These are phyloP conservation scores for Larix sibirica DNA, from an alignment of 83 land plant species.

Conservation along the genomic window DNA sequence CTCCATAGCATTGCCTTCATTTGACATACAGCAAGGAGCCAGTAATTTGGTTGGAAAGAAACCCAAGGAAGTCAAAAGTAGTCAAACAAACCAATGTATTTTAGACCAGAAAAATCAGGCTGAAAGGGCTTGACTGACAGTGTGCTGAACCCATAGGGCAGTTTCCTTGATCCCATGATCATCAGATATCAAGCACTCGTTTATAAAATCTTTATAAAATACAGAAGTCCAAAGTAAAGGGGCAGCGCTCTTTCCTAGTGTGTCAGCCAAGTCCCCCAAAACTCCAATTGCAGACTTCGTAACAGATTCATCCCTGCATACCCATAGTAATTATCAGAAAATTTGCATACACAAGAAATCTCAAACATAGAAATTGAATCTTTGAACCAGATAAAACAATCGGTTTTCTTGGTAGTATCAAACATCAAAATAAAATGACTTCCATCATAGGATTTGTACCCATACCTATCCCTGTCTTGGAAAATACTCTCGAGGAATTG, in stretches of 20 bases:
- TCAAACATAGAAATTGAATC: neutral
- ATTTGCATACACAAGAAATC: neutral
- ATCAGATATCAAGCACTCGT: slow-evolving; percentile 83
- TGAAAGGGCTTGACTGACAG: slow-evolving; percentile 63
- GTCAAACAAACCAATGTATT: neutral
- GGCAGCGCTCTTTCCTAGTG: slow-evolving; percentile 75
- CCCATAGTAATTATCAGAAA: neutral
- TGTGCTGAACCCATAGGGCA: slow-evolving; percentile 86
- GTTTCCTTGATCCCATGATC: slow-evolving; percentile 84
- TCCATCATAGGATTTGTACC: too few relatives aligned
- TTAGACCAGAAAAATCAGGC: slow-evolving; percentile 28
- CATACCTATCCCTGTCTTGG: slow-evolving; percentile 72
- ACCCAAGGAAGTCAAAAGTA: neutral
- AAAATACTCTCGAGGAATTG: slow-evolving; percentile 71
- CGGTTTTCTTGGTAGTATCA: neutral
- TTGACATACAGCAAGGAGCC: neutral
- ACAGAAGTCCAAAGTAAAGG: slow-evolving; percentile 67
- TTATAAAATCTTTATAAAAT: slow-evolving; percentile 79
- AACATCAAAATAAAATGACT: neutral
- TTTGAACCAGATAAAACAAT: neutral
- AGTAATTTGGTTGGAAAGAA: neutral
- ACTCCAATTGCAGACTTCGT: slow-evolving; percentile 88
- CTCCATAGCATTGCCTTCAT: neutral
- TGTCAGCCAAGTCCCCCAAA: slow-evolving; percentile 90
- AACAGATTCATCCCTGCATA: slow-evolving; percentile 81